Conservation (phyloP, 2,329 filamentous ascomycete species). For the Chalara sp. region DNA sequence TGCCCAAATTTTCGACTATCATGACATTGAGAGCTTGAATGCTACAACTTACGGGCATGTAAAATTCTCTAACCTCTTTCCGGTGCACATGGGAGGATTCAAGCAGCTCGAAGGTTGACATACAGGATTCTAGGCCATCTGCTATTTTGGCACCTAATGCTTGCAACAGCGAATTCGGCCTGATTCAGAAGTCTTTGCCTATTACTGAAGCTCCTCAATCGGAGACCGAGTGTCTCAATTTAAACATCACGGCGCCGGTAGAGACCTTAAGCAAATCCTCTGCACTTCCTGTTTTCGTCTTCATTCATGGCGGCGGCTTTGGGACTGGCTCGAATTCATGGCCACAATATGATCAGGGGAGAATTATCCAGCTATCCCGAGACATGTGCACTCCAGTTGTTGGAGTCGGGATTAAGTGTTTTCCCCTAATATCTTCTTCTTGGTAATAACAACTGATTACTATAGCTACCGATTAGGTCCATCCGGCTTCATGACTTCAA, state of each 20-base stretch:
- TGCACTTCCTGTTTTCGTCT: conserved; percentile 42
- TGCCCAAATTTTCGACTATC: neutral
- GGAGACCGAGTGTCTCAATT: conserved; percentile 42
- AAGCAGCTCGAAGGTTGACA: neutral
- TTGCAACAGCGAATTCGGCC: conserved; percentile 37
- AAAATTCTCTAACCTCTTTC: neutral
- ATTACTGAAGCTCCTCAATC: conserved; percentile 33
- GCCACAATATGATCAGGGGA: conserved; percentile 41
- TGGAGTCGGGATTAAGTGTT: neutral
- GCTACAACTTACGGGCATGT: neutral
- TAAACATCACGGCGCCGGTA: conserved; percentile 42
- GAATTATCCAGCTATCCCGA: neutral
- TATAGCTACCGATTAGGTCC: conserved; percentile 36
- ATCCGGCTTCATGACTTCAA: conserved; percentile 39
- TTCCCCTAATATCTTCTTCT: no score
- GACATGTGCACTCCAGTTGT: neutral
- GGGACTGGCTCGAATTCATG: conserved; percentile 41
- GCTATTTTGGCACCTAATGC: conserved; percentile 22
- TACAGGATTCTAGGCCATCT: neutral
- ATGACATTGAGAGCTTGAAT: neutral
- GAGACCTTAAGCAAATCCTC: conserved; percentile 6
- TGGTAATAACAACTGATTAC: no score
- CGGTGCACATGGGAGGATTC: no score
- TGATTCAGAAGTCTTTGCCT: conserved; percentile 42
- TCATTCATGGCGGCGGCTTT: conserved; percentile 47